phyloP scores from a whole-genome alignment of 192 early-diverging fungal genomes.

The Jimgerdemannia lactiflua region DNA sequence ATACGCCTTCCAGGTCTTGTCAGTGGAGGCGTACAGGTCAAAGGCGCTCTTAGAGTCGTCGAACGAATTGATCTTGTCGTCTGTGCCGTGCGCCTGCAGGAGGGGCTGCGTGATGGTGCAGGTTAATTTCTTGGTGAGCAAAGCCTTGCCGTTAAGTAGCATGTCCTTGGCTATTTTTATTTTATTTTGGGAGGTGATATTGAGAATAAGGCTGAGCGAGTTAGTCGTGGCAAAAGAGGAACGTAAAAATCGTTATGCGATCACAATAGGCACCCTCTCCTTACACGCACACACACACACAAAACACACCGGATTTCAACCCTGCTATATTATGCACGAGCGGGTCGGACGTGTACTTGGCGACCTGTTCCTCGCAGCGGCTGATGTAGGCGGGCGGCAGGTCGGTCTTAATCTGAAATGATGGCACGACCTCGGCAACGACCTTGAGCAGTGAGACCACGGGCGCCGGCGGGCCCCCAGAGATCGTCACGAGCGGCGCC shows the following conservation, averaged over 20 bases:
- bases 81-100: slow-evolving; percentile 49
- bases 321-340: slow-evolving; percentile 49
- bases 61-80: slow-evolving; percentile 42
- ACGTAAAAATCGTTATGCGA: neutral
- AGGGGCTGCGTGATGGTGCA: slow-evolving; percentile 42
- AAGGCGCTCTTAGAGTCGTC: slow-evolving; percentile 31
- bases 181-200: neutral
- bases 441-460: slow-evolving; percentile 28
- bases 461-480: slow-evolving; percentile 26
- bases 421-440: slow-evolving; percentile 37
- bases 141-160: slow-evolving; percentile 43
- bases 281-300: too few species aligned
- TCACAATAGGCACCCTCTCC: too few species aligned
- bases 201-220: too few species aligned
- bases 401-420: slow-evolving; percentile 33
- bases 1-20: slow-evolving; percentile 36
- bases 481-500: slow-evolving; percentile 34
- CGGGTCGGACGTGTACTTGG: slow-evolving; percentile 53
- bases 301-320: slow-evolving; percentile 32
- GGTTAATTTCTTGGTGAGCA: slow-evolving; percentile 24
- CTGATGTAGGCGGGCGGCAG: slow-evolving; percentile 42
- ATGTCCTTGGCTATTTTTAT: slow-evolving; percentile 38
- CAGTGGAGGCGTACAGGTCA: slow-evolving; percentile 30
- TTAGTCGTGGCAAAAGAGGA: too few species aligned
- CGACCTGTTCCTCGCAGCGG: slow-evolving; percentile 36